Percentiles rank a stretch among this genome's conserved stretches.
Evolutionary conservation across 2,329 filamentous ascomycete species (phyloP).

Genomic region (Sporothrix variecibatus): DNA sequence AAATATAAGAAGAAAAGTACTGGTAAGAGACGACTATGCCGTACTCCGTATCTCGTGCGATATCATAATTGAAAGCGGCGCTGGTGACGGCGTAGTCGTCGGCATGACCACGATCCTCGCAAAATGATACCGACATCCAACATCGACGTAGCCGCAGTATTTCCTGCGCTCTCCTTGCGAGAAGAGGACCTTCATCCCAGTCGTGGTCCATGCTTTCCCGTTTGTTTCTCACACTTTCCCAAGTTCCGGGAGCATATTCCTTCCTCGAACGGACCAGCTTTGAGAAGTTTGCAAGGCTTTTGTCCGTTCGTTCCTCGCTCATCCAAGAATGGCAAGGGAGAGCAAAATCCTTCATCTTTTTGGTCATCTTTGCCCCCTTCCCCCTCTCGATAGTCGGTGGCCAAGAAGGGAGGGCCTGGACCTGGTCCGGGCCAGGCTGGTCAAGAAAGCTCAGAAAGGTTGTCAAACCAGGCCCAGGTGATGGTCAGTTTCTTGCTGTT

Average conservation of each 20-base stretch:
- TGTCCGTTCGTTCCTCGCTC: not conserved
- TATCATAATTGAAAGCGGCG: not conserved
- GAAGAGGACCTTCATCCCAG: not conserved
- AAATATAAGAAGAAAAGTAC: not conserved
- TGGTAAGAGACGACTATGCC: no score
- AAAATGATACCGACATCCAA: not conserved
- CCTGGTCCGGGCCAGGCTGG: not conserved
- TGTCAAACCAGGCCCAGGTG: not conserved
- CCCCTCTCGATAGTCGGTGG: not conserved
- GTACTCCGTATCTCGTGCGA: not conserved
- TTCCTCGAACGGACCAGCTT: not conserved
- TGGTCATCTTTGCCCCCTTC: not conserved
- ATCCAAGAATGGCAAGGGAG: not conserved
- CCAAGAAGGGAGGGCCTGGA: not conserved
- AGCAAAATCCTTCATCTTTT: not conserved
- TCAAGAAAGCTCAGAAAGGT: not conserved
- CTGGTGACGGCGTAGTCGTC: not conserved
- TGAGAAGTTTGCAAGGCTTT: not conserved
- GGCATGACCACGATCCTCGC: not conserved
- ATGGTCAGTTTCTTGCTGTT: not conserved
- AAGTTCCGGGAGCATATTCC: not conserved
- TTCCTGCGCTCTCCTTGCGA: not conserved
- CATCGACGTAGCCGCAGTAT: not conserved
- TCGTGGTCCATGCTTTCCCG: not conserved
- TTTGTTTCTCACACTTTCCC: not conserved